phyloP scores from a whole-genome alignment of 2,329 filamentous ascomycete species.

The Cladorrhinum sp. region DNA sequence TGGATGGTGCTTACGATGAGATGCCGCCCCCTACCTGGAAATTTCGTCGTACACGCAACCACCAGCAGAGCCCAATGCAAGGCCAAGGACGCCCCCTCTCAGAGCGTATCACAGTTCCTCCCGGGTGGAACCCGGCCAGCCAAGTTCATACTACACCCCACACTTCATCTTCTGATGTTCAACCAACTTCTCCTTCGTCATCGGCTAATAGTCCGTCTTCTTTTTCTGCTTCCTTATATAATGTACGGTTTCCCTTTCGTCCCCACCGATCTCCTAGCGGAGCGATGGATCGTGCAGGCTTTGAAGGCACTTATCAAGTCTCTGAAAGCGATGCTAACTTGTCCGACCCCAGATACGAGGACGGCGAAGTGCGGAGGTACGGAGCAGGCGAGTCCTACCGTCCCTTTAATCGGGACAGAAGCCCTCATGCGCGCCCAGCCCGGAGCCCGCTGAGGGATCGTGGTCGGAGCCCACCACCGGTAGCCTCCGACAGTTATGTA shows the following conservation, averaged over 20 bases:
- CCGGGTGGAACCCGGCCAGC: background rate
- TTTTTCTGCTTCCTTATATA: background rate
- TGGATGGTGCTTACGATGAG: slow-evolving; percentile 17
- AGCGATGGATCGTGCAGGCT: background rate
- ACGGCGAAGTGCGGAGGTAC: slow-evolving; percentile 60
- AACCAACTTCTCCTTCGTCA: background rate
- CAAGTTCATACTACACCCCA: background rate
- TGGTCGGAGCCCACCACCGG: slow-evolving; percentile 28
- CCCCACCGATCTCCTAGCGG: background rate
- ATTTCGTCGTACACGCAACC: background rate
- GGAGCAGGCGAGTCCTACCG: slow-evolving; percentile 61
- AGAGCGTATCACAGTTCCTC: slow-evolving; percentile 9
- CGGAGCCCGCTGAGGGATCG: slow-evolving; percentile 34
- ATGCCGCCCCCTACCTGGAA: background rate
- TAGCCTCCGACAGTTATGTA: slow-evolving; percentile 41
- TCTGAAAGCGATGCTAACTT: slow-evolving; percentile 20
- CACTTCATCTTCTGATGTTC: background rate
- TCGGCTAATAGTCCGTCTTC: background rate
- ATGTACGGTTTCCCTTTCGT: slow-evolving; percentile 1
- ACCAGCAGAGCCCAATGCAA: background rate
- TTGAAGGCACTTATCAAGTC: background rate
- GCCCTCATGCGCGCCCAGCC: slow-evolving; percentile 24
- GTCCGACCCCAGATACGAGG: slow-evolving; percentile 48
- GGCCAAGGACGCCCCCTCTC: background rate
- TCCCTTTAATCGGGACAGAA: slow-evolving; percentile 48